phyloP scores from a whole-genome alignment of 2,329 filamentous ascomycete genomes.

The Aspergillus viridinutans region DNA sequence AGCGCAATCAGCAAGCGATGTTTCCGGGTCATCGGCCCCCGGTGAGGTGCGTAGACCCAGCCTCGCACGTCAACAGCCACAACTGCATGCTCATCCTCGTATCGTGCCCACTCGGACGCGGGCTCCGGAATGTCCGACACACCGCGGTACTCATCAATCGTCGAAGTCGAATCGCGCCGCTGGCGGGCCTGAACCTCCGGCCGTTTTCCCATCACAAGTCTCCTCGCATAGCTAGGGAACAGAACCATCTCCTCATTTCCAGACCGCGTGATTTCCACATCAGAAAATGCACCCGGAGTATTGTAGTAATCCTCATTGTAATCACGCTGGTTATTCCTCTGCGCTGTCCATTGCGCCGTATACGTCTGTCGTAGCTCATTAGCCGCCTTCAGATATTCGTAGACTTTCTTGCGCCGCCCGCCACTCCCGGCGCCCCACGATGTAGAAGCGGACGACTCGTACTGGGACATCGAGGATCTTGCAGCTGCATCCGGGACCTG shows the following conservation, averaged over 20 bases:
- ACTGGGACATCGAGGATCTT: conserved; percentile 21
- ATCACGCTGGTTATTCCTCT: conserved; percentile 40
- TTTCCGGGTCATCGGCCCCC: conserved; percentile 77
- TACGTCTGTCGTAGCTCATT: conserved; percentile 69
- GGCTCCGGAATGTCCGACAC: conserved; percentile 51
- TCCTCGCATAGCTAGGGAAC: conserved; percentile 88
- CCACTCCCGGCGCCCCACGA: conserved; percentile 36
- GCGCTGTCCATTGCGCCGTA: conserved; percentile 49
- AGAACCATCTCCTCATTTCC: conserved; percentile 90
- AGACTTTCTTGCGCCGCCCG: conserved; percentile 71
- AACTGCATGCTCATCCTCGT: conserved; percentile 77
- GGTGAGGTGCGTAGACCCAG: conserved; percentile 88
- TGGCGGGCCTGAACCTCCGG: conserved; percentile 20
- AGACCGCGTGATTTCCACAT: conserved; percentile 72
- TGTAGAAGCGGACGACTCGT: conserved; percentile 20
- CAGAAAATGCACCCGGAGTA: conserved; percentile 75
- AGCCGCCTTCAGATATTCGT: conserved; percentile 66
- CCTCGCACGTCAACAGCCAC: conserved; percentile 93
- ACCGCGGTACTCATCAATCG: conserved; percentile 39
- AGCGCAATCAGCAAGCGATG: conserved; percentile 83
- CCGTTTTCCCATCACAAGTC: conserved; percentile 55
- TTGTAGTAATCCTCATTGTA: conserved; percentile 45
- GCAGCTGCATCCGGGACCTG: conserved; percentile 14
- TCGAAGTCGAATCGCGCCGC: conserved; percentile 28
- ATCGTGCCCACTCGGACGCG: conserved; percentile 71